Percentiles rank a stretch among this genome's conserved stretches.
phyloP scores from a whole-genome alignment of 2,329 filamentous ascomycete genomes.

The Penicillium griseofulvum region DNA sequence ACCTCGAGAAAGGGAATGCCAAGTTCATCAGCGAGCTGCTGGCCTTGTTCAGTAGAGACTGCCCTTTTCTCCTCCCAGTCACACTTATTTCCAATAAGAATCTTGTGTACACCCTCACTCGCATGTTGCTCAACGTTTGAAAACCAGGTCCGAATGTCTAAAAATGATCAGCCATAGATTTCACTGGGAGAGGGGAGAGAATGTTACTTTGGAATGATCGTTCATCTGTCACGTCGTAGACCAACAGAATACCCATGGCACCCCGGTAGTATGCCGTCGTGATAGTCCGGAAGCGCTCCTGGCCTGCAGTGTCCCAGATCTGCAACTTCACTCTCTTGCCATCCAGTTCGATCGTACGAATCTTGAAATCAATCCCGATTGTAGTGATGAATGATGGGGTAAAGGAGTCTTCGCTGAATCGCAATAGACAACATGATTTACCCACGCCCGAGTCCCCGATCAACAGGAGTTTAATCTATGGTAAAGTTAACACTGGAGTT shows the following conservation, averaged over 20 bases:
- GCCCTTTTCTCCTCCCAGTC: conserved; percentile 99
- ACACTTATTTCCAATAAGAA: conserved; percentile 99
- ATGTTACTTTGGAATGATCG: conserved; percentile 87
- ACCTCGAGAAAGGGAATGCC: conserved; percentile 98
- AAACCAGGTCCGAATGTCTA: conserved; percentile 99
- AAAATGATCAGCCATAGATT: not conserved
- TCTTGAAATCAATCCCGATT: conserved; percentile 99
- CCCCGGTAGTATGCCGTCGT: conserved; percentile 98
- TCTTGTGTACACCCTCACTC: conserved; percentile 98
- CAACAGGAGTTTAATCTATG: conserved; percentile 89
- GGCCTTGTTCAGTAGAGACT: conserved; percentile 87
- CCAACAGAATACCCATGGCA: conserved; percentile 95
- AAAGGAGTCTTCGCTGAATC: conserved; percentile 97
- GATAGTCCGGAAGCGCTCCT: conserved; percentile 98
- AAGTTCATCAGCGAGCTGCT: conserved; percentile 90
- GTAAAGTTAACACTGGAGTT: not conserved
- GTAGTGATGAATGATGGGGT: conserved; percentile 98
- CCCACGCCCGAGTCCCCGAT: conserved; percentile 96
- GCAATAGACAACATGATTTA: conserved; percentile 94
- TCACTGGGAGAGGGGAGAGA: not conserved
- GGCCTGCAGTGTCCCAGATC: conserved; percentile 98
- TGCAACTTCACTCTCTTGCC: conserved; percentile 98
- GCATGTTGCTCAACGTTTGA: conserved; percentile 98
- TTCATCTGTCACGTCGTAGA: conserved; percentile 98
- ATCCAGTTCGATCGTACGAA: conserved; percentile 96